These are phyloP conservation scores for Hippophae tibetana DNA, from an alignment of 306 rosid genomes.

Conservation along the genomic window DNA sequence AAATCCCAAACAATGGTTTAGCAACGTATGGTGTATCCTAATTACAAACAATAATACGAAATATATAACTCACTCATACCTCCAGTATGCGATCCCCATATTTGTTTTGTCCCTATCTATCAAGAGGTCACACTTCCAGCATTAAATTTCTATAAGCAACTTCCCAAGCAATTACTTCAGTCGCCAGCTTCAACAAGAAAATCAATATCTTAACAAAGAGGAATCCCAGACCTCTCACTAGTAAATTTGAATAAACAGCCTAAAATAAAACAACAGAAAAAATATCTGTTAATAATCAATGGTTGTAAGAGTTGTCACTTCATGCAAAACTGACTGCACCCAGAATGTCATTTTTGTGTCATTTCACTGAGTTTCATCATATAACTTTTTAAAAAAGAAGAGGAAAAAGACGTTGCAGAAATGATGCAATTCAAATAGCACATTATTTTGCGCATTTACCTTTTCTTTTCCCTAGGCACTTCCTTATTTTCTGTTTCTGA, in stretches of 20 bases:
- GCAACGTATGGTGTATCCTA: not conserved
- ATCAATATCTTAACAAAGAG: slow-evolving; percentile 4
- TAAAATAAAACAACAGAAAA: not conserved
- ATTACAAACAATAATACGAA: not conserved
- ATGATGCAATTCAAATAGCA: not conserved
- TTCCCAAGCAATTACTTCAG: slow-evolving; percentile 26
- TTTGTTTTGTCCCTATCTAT: slow-evolving; percentile 22
- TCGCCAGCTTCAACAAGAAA: slow-evolving; percentile 17
- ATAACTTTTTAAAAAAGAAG: not conserved
- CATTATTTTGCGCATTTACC: not conserved
- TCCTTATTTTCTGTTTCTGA: too few relatives aligned
- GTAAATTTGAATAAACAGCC: slow-evolving; percentile 7
- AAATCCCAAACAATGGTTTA: not conserved
- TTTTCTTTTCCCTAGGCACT: not conserved
- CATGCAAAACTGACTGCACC: not conserved
- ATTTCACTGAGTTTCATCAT: not conserved
- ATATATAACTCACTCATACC: slow-evolving; percentile 21
- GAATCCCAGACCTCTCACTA: slow-evolving; percentile 4
- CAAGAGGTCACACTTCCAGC: slow-evolving; percentile 23
- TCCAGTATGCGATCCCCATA: slow-evolving; percentile 41
- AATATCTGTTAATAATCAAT: not conserved
- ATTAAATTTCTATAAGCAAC: slow-evolving; percentile 24
- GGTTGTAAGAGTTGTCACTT: not conserved
- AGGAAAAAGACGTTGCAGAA: not conserved
- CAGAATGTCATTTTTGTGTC: not conserved